Evolutionary conservation across 1,139 yeast species (phyloP).

Genomic region (Scheffersomyces segobiensis): DNA sequence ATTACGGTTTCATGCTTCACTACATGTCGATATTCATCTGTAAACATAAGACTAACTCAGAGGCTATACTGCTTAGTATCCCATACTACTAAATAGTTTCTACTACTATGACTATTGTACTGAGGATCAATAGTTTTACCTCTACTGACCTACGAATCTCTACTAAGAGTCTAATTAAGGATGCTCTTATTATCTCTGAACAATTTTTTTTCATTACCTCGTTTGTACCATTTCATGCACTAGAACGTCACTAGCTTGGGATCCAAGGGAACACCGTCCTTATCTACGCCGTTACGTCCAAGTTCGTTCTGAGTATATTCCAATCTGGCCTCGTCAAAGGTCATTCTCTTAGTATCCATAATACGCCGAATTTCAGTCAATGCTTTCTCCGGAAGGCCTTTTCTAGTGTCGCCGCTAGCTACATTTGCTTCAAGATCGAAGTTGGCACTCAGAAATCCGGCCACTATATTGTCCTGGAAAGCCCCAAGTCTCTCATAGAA

Average conservation of each 20-base stretch:
- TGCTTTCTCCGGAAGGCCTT: conserved; percentile 60
- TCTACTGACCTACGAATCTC: background rate
- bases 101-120: background rate
- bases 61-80: background rate
- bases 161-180: background rate
- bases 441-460: conserved; percentile 62
- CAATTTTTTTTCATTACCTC: background rate
- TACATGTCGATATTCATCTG: too few relatives aligned
- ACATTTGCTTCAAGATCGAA: conserved; percentile 57
- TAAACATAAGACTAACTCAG: too few relatives aligned
- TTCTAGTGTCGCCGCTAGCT: conserved; percentile 51
- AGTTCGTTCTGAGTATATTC: conserved; percentile 49
- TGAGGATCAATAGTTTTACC: background rate
- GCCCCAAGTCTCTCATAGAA: conserved; percentile 20
- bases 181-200: background rate
- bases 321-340: conserved; percentile 73
- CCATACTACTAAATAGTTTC: too few relatives aligned
- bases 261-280: conserved; percentile 40
- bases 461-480: conserved; percentile 60
- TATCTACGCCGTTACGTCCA: conserved; percentile 53
- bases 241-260: conserved; percentile 40
- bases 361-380: conserved; percentile 51
- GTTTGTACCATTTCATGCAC: background rate
- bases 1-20: too few relatives aligned
- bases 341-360: conserved; percentile 50